A percentile compares a stretch with the other conserved stretches of the same genome.
Evolutionary conservation across 768 basidiomycete genomes (phyloP).

Genomic region (Boletales sp.): DNA sequence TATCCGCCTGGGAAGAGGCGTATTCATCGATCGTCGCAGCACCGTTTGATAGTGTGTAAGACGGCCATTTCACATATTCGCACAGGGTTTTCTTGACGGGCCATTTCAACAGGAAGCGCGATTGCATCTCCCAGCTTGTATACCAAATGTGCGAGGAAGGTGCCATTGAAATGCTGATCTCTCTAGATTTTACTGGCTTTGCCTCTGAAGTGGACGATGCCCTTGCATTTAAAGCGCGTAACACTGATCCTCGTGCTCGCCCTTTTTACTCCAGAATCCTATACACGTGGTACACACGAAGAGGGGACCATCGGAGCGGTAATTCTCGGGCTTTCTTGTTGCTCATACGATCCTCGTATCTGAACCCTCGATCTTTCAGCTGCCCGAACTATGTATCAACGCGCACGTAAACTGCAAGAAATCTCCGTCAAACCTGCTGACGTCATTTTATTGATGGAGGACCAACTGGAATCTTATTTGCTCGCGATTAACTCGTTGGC

Average conservation of each 20-base stretch:
- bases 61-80: slow-evolving; percentile 18
- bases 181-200: slow-evolving; percentile 82
- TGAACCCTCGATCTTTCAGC: slow-evolving; percentile 48
- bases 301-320: slow-evolving; percentile 93
- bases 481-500: slow-evolving; percentile 88
- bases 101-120: slow-evolving; percentile 59
- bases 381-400: slow-evolving; percentile 89
- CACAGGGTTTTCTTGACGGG: slow-evolving; percentile 4
- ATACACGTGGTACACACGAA: slow-evolving; percentile 88
- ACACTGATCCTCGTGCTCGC: slow-evolving; percentile 80
- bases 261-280: slow-evolving; percentile 89
- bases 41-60: slow-evolving; percentile 79
- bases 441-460: slow-evolving; percentile 49
- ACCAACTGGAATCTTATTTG: slow-evolving; percentile 76
- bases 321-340: slow-evolving; percentile 29
- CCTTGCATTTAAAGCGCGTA: slow-evolving; percentile 89
- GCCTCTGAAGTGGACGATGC: slow-evolving; percentile 85
- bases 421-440: slow-evolving; percentile 33
- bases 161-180: slow-evolving; percentile 72
- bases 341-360: slow-evolving; percentile 8
- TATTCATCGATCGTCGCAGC: slow-evolving; percentile 73
- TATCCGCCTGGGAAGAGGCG: slow-evolving; percentile 81
- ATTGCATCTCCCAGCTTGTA: slow-evolving; percentile 77
- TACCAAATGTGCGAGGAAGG: slow-evolving; percentile 92
- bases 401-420: slow-evolving; percentile 71